Base-by-base conservation (phyloP, 495 filamentous ascomycete species). In the Sabuloglossum arenarium region DNA sequence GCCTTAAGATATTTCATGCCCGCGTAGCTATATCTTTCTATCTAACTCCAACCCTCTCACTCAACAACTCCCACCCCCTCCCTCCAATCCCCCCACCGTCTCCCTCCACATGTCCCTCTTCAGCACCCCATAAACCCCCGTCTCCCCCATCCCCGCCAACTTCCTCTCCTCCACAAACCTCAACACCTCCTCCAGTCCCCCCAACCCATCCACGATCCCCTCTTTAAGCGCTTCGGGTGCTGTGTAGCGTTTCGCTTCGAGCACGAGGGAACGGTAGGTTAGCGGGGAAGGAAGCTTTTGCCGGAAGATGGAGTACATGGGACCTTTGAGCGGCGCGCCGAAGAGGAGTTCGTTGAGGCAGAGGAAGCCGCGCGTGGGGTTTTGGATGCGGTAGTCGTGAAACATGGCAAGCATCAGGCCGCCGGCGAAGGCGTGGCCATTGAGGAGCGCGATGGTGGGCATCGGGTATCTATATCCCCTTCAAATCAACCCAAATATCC, bases 341-440 rank as follows among this genome's bases (percentile, higher is more conserved):
- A 89, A 80, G 11, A 87, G 82, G 3, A 88, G 67, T 66, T 89
- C 86, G 63, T 89, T 88, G 46, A 89, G 62, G 64, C 85, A 88
- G 12, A 82, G 65, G 65, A 79, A 87, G 0, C 85, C 85, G 29
- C 74, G 73, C 3, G 69, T 27, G 0, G 80, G 77, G 61, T 84
- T 85, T 72, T 83, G 79, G 60, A 87, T 67, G 3, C 85, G 77
- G 65, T 89, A 90, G 66, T 90, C 85, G 70, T 88, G 84, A 66
- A 84, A 79, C 82, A 88, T 86, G 51, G 84, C 80, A 6, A 85
- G 66, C 81, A 90, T 88, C 59, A 88, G 68, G 30, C 83, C 85
- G 34, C 75, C 85, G 16, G 85, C 85, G 64, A 88, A 90, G 53
- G 79, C 79, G 64, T 90, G 85, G n/a, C 85, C 85, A 55, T 86